Base-by-base conservation (phyloP, 2,329 filamentous ascomycete species). In the Plectosphaerella plurivora region DNA sequence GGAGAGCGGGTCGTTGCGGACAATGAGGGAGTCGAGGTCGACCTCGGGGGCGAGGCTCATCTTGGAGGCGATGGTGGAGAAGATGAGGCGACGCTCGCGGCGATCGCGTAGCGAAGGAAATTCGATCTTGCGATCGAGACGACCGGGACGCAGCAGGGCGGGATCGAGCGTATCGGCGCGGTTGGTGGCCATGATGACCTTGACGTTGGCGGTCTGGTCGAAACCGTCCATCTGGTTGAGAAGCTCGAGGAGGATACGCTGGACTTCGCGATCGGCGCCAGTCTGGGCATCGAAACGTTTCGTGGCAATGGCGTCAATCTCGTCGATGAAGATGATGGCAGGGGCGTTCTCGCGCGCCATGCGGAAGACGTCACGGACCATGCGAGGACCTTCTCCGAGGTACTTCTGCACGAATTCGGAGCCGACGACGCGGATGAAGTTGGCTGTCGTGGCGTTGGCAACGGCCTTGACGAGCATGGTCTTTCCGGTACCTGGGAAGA, bases 181-280 rank as follows among this genome's bases (percentile, higher is more conserved):
- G 78, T 99, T 99, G 61, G 94, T 99, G 60, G 94, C 94, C 94
- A 99, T 99, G 76, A 99, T 99, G 69, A 99, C 94, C 78, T 99
- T 99, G 73, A 99, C 94, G 72, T 99, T 99, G 69, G 91, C 89
- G 1, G 91, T 96, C 73, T 99, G 94, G 71, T 99, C 94, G 77
- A 99, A 99, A 59, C 94, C 94, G 69, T 99, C 94, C 94, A 99
- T 99, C 75, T 99, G 94, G 76, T 99, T 99, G 59, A 99, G 86
- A 60, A 99, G 78, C 72, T 99, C 94, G 55, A 99, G 86, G 54
- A 99, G 79, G 65, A 99, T 99, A 81, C 94, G 93, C 77, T 99
- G 94, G 15, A 99, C 94, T 74, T 99, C 94, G 75, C 94, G 86
- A 68, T 99, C 94, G 60, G 94, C 94, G 70, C 94, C 94, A 4